Conservation (phyloP, 2,329 filamentous ascomycete genomes). For the Cercospora janseana region DNA sequence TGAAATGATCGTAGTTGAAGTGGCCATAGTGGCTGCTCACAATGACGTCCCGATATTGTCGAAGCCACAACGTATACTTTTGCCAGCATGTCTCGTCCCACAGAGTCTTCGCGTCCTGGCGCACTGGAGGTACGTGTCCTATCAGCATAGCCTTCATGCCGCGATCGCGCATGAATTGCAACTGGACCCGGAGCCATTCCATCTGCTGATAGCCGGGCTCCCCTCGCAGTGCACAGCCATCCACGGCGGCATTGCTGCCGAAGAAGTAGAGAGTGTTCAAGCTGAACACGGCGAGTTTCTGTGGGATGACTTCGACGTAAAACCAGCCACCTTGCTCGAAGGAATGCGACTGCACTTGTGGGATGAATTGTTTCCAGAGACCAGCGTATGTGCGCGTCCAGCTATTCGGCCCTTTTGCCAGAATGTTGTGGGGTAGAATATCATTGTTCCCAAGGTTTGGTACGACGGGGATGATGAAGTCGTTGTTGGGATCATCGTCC, state of each 20-base stretch:
- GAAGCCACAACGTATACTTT: slow-evolving; percentile 88
- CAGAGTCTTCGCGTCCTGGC: slow-evolving; percentile 76
- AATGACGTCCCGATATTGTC: slow-evolving; percentile 87
- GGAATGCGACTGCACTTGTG: slow-evolving; percentile 84
- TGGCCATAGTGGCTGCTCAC: slow-evolving; percentile 80
- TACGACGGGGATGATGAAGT: slow-evolving; percentile 73
- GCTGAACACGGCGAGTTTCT: slow-evolving; percentile 83
- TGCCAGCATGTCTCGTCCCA: slow-evolving; percentile 99
- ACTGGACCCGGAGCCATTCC: slow-evolving; percentile 90
- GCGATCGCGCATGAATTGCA: slow-evolving; percentile 75
- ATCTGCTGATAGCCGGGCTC: slow-evolving; percentile 93
- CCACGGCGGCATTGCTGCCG: slow-evolving; percentile 85
- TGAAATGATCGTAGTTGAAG: slow-evolving; percentile 98
- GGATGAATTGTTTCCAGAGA: slow-evolving; percentile 84
- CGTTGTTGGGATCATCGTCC: slow-evolving; percentile 51
- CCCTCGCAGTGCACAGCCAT: slow-evolving; percentile 74
- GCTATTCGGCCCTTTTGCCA: slow-evolving; percentile 77
- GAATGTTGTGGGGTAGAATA: slow-evolving; percentile 93
- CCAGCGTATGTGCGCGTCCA: slow-evolving; percentile 76
- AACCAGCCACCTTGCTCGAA: slow-evolving; percentile 96
- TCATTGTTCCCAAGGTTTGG: slow-evolving; percentile 97
- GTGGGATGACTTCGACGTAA: slow-evolving; percentile 84
- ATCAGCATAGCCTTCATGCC: slow-evolving; percentile 93
- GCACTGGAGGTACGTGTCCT: slow-evolving; percentile 88
- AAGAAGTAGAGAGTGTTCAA: slow-evolving; percentile 91